A percentile compares a stretch with the other conserved stretches of the same genome.
These are phyloP conservation scores for Lanzia echinophila DNA, from an alignment of 2,329 filamentous ascomycete species.

Conservation along the genomic window DNA sequence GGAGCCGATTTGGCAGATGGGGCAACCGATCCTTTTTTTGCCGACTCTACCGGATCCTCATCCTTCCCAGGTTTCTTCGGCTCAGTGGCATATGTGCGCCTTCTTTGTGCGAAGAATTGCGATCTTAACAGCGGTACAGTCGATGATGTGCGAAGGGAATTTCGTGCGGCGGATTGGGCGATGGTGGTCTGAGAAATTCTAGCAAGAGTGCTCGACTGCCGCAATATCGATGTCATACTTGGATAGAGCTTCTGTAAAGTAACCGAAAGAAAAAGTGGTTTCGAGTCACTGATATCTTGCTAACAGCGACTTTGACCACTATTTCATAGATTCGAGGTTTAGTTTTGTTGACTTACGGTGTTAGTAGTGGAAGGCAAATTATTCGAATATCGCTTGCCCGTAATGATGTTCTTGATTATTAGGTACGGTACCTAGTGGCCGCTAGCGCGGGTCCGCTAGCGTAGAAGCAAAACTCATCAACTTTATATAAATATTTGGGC, in stretches of 20 bases:
- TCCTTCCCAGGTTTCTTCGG: constrained; percentile 20
- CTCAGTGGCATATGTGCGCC: constrained; percentile 18
- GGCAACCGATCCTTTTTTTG: constrained; percentile 31
- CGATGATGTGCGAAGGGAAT: constrained; percentile 37
- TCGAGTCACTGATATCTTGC: constrained; percentile 16
- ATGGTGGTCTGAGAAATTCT: constrained; percentile 52
- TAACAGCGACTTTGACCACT: constrained; percentile 15
- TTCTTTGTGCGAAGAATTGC: constrained; percentile 25
- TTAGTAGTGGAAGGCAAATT: constrained; percentile 10
- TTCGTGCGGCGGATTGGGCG: constrained; percentile 44
- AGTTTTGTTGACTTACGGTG: constrained; percentile 1
- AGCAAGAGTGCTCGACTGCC: constrained; percentile 60
- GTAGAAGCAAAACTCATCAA: not conserved
- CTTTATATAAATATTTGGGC: too few relatives aligned
- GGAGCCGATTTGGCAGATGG: constrained; percentile 27
- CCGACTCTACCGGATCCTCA: constrained; percentile 21
- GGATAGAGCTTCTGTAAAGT: constrained; percentile 19
- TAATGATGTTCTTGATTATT: constrained; percentile 3
- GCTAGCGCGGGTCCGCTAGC: constrained; percentile 5
- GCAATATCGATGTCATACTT: constrained; percentile 60
- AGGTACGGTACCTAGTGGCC: not conserved
- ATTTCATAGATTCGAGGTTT: constrained; percentile 15
- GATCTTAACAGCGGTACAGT: constrained; percentile 35
- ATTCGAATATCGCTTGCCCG: not conserved
- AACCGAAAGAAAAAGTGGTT: constrained; percentile 6